Base-by-base conservation (phyloP, 768 basidiomycete species). In the Harrya chromipes region DNA sequence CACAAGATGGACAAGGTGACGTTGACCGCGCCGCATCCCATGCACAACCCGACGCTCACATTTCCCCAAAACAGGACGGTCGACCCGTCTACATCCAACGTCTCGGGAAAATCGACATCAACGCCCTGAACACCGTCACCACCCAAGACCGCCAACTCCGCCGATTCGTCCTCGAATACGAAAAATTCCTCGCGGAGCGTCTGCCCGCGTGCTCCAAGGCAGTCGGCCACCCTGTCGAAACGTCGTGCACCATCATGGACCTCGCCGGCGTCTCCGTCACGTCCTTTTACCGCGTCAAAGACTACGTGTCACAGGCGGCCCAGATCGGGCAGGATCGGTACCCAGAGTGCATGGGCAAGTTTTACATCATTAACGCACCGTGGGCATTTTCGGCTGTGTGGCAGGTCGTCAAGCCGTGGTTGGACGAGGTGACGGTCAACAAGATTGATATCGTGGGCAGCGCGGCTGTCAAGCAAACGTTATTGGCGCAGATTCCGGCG, bases 321-420 rank as follows among this genome's bases (percentile, higher is more conserved):
- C 63, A 67, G 23, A 85, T 99, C 68, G 90, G 91, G 11, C 94
- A 97, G 69, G 81, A 97, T 73, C 78, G 87, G 57, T 98, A 94
- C 69, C 90, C 93, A 1, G 91, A 95, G 69, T 83, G 78, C 57
- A 92, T 97, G 95, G 95, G 95, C 74, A 91, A 90, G 66, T 97
- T 99, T 76, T 99, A 90, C 77, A 94, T 98, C 78, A 89, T 97
- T 79, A 97, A 98, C 64, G 90, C 92, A 0, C 95, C 95, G 0
- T 97, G 87, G 84, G 78, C 83, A 44, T 99, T 99, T 75, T 80
- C 81, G 43, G 80, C 86, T 34, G 87, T 95, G 19, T 99, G 94
- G 94, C 65, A 73, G 17, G 66, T 94, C 56, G 81, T 98, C 74
- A 95, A 91, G 74, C 84, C 83, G 3, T 98, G 91, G 91, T 74